Percentiles rank a stretch among this genome's conserved stretches.
phyloP scores from a whole-genome alignment of 2,329 filamentous ascomycete genomes.

The Trichoderma cornu-damae region DNA sequence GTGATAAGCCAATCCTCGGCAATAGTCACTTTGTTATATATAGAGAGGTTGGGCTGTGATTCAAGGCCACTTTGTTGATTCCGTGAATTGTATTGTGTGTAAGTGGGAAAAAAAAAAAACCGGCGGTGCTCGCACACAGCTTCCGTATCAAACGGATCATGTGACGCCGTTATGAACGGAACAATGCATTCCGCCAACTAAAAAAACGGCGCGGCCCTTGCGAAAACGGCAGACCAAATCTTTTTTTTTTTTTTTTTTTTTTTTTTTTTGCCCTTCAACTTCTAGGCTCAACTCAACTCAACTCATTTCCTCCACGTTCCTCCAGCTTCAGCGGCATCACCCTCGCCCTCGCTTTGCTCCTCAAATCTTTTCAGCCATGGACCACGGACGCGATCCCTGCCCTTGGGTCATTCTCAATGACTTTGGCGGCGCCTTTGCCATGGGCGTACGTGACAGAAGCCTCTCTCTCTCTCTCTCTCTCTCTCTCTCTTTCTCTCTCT shows the following conservation, averaged over 20 bases:
- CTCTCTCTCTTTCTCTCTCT: too few species aligned
- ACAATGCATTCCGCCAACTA: not conserved
- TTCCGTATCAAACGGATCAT: not conserved
- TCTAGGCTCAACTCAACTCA: not conserved
- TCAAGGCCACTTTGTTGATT: too few species aligned
- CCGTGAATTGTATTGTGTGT: too few species aligned
- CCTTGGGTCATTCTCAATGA: conserved; percentile 96
- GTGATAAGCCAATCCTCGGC: too few species aligned
- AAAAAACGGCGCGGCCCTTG: not conserved
- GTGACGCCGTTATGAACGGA: conserved; percentile 12
- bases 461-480: not conserved
- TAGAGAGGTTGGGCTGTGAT: too few species aligned
- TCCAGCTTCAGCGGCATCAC: not conserved
- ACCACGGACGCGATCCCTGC: conserved; percentile 95
- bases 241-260: too few species aligned
- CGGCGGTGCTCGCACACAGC: too few species aligned
- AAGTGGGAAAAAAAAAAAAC: too few species aligned
- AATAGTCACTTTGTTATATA: too few species aligned
- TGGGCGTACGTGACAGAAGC: conserved; percentile 68
- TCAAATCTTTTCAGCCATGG: conserved; percentile 34
- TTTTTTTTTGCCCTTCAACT: too few species aligned
- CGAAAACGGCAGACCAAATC: too few species aligned
- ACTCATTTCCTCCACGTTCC: not conserved
- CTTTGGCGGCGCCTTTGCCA: conserved; percentile 93
- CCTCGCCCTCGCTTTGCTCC: not conserved